phyloP scores from a whole-genome alignment of 805 yeast species.

The Candida nanaspora region DNA sequence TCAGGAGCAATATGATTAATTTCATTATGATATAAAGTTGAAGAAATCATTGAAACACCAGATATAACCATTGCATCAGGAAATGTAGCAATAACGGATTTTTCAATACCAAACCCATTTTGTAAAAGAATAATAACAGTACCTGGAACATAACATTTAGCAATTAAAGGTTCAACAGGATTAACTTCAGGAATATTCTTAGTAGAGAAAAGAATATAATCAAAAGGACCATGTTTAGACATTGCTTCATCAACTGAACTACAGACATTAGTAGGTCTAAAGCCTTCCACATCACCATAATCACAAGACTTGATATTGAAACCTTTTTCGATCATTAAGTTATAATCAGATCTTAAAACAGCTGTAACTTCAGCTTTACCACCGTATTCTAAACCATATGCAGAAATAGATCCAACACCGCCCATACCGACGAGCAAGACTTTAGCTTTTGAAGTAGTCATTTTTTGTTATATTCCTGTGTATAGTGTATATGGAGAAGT shows the following conservation, averaged over 20 bases:
- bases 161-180: conserved; percentile 36
- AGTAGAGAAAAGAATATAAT: conserved; percentile 50
- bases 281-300: conserved; percentile 45
- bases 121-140: conserved; percentile 28
- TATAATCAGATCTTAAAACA: conserved; percentile 58
- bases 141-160: conserved; percentile 18
- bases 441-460: conserved; percentile 13
- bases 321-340: conserved; percentile 42
- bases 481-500: too few species aligned
- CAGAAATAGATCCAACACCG: conserved; percentile 78
- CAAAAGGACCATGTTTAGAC: conserved; percentile 30
- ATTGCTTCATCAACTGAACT: conserved; percentile 39
- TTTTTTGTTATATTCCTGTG: too few species aligned
- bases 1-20: conserved; percentile 27
- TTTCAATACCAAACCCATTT: conserved; percentile 33
- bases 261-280: conserved; percentile 46
- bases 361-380: conserved; percentile 44
- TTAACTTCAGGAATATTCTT: conserved; percentile 55
- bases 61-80: conserved; percentile 28
- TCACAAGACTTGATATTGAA: conserved; percentile 51
- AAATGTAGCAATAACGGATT: conserved; percentile 24
- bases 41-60: conserved; percentile 30
- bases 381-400: conserved; percentile 46
- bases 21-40: conserved; percentile 17
- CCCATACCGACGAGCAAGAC: conserved; percentile 75